Evolutionary conservation across 75 land plant genomes (phyloP).

Genomic region (Picea glauca): DNA sequence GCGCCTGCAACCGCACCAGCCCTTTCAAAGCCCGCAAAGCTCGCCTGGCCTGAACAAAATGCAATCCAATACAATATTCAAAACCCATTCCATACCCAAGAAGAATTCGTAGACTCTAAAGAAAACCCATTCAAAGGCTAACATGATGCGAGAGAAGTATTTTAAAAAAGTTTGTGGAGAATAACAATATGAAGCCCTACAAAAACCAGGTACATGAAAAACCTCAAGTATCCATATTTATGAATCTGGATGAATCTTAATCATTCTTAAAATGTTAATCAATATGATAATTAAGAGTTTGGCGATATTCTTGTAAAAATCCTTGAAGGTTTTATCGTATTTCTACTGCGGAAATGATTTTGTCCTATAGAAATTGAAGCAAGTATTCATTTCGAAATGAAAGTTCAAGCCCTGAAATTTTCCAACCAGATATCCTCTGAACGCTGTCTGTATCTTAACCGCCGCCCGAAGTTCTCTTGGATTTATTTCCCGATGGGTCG

Average conservation of each 20-base stretch:
- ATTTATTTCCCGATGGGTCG: neutral
- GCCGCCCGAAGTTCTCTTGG: constrained; percentile 55
- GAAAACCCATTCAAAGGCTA: neutral
- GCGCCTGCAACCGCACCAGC: constrained; percentile 83
- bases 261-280: no score
- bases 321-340: no score
- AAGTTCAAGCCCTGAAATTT: neutral
- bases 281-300: no score
- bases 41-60: constrained; percentile 64
- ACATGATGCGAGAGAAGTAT: neutral
- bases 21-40: constrained; percentile 87
- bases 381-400: no score
- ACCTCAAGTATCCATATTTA: no score
- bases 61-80: neutral
- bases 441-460: constrained; percentile 68
- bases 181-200: no score
- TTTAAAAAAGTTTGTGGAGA: neutral
- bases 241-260: no score
- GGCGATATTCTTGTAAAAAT: no score
- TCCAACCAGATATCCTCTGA: constrained; percentile 77
- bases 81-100: no score
- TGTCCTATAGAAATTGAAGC: no score
- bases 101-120: neutral
- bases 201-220: no score
- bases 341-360: no score